phyloP scores from a whole-genome alignment of 1,139 yeast species.

The Geotrichum phurueaensis region DNA sequence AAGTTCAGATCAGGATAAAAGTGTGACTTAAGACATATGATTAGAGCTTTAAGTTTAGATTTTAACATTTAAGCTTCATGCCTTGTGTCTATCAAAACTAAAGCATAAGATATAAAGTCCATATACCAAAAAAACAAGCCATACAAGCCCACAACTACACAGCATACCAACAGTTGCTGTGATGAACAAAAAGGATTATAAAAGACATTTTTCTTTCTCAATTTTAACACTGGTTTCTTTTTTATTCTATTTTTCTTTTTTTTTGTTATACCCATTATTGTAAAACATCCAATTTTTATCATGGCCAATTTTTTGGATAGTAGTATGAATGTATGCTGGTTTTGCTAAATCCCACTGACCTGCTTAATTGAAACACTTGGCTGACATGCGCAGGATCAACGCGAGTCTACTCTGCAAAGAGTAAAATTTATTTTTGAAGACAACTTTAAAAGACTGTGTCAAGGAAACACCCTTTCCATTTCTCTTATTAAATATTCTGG shows the following conservation, averaged over 20 bases:
- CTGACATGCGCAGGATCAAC: not conserved
- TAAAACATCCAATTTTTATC: not conserved
- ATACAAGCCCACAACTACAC: too few species aligned
- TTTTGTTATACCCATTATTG: too few species aligned
- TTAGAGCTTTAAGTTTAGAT: not conserved
- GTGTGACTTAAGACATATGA: not conserved
- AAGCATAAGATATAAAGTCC: not conserved
- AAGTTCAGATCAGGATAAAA: not conserved
- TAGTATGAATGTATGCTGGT: constrained; percentile 1
- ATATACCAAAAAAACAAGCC: too few species aligned
- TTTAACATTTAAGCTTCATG: not conserved
- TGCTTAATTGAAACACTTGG: not conserved
- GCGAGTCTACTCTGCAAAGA: not conserved
- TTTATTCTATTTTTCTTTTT: not conserved
- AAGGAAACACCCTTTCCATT: not conserved
- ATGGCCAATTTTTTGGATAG: constrained; percentile 1
- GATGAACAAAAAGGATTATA: too few species aligned
- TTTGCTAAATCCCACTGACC: not conserved
- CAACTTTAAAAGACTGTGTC: not conserved
- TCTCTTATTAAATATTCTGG: not conserved
- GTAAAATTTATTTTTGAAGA: constrained; percentile 4
- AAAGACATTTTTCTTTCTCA: not conserved
- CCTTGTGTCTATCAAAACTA: not conserved
- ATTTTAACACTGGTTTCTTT: not conserved
- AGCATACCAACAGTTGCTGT: too few species aligned